These are phyloP conservation scores for Borovskyia barvae DNA, from an alignment of 208 protist genomes.

Conservation along the genomic window DNA sequence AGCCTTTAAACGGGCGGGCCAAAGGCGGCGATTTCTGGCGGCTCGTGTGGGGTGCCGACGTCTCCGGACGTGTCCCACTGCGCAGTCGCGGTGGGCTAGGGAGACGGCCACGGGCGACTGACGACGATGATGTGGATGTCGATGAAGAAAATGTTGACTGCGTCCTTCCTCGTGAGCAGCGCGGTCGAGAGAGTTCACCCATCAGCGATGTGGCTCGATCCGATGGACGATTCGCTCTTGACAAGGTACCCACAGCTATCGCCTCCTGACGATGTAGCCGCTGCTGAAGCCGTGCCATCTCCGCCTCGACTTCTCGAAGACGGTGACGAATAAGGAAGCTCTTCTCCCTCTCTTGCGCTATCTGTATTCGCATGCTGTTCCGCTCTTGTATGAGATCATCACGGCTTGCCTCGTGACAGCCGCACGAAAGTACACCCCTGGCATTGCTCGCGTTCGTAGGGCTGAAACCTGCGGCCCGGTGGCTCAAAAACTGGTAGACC, in stretches of 20 bases:
- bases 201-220: too few species aligned
- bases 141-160: too few species aligned
- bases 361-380: conserved; percentile 24
- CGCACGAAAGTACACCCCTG: too few species aligned
- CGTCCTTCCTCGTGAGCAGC: too few species aligned
- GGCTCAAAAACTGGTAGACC: conserved; percentile 14
- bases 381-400: conserved; percentile 21
- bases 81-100: neutral
- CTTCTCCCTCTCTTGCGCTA: conserved; percentile 38
- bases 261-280: neutral
- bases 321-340: conserved; percentile 24
- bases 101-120: neutral
- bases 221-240: neutral
- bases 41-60: too few species aligned
- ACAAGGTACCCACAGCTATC: neutral
- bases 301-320: conserved; percentile 25
- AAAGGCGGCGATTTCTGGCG: too few species aligned
- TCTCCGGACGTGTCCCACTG: neutral
- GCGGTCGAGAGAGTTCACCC: too few species aligned
- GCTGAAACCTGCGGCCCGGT: too few species aligned
- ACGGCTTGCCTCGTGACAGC: too few species aligned
- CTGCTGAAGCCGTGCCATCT: conserved; percentile 2
- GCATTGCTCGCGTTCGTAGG: too few species aligned
- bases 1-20: too few species aligned
- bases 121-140: too few species aligned